Evolutionary conservation across 2,329 filamentous ascomycete species (phyloP).

Genomic region (Plectosphaerella sp.): DNA sequence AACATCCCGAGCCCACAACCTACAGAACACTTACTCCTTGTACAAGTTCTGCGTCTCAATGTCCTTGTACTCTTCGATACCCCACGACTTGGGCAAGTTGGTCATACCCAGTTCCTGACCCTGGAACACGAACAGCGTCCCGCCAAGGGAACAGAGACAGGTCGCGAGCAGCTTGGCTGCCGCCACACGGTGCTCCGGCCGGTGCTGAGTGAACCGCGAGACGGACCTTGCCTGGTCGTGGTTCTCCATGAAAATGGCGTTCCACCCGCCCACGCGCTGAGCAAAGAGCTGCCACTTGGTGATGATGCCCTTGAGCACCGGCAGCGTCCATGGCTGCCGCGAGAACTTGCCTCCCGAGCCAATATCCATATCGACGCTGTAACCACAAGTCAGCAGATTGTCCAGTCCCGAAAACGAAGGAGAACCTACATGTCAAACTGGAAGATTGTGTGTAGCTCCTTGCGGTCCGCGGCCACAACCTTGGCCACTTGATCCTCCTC

Average conservation of each 20-base stretch:
- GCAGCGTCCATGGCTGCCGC: slow-evolving; percentile 30
- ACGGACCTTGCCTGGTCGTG: slow-evolving; percentile 57
- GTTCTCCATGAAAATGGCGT: slow-evolving; percentile 58
- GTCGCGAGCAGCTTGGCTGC: slow-evolving; percentile 57
- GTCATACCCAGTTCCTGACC: slow-evolving; percentile 58
- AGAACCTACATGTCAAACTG: slow-evolving; percentile 49
- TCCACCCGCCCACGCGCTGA: slow-evolving; percentile 47
- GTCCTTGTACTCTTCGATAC: slow-evolving; percentile 35
- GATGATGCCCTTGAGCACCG: slow-evolving; percentile 41
- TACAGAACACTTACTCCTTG: background rate
- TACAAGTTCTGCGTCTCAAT: slow-evolving; percentile 1
- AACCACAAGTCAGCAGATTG: slow-evolving; percentile 57
- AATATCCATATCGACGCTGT: slow-evolving; percentile 55
- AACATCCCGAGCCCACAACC: no score
- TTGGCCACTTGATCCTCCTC: slow-evolving; percentile 47
- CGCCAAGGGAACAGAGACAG: slow-evolving; percentile 45
- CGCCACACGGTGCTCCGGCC: slow-evolving; percentile 38
- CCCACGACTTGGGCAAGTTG: slow-evolving; percentile 45
- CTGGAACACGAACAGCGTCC: slow-evolving; percentile 55
- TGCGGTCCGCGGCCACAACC: slow-evolving; percentile 49
- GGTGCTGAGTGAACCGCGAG: slow-evolving; percentile 29
- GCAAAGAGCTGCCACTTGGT: slow-evolving; percentile 39
- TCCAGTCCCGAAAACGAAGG: background rate
- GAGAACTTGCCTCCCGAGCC: slow-evolving; percentile 21
- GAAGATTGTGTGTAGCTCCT: slow-evolving; percentile 65